Evolutionary conservation across 2,329 filamentous ascomycete genomes (phyloP), one percentile per base, ranked within the genome.

Genomic region (Diatrype stigma): DNA sequence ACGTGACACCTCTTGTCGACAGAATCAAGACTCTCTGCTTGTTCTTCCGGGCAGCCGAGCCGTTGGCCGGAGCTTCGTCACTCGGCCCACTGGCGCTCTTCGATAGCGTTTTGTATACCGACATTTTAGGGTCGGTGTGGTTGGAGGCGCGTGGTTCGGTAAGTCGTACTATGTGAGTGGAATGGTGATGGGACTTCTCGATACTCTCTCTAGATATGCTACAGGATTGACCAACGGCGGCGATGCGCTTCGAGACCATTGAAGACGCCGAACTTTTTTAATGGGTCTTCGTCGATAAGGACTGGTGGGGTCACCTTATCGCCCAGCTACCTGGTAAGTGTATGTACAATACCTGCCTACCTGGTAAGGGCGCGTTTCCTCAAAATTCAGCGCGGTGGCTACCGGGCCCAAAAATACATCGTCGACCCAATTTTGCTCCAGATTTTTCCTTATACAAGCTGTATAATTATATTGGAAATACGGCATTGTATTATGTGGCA

Each of bases 1-100:
- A 91, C 32, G 93, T 96, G 48, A 97, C 90, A 57, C 94, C 94
- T 75, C 94, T 80, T 22, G 92, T 96, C 23, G 90, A 94, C 61
- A 99, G 79, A 64, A 97, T 92, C 57, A 99, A 77, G 48, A 97
- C 89, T 63, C 91, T 78, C 70, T 86, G 84, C 74, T 82, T 86
- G 67, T 85, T 87, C 72, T 79, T 87, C 67, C 73, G 78, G 45
- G 74, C 63, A 51, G 75, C 77, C 55, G 68, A 63, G 52, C 75
- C 76, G 68, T 75, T 77, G 55, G 68, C 73, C 47, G 69, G 34
- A 6, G 34, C 34, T 17, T 37, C 34, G 34, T 37, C 14, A 12
- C 12, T 72, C 59, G 80, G 79, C 47, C 73, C 70, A 53, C 71
- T 70, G 49, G 70, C 73, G 50, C 73, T 70, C 70, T 87, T 89